A percentile compares a stretch with the other conserved stretches of the same genome.
Evolutionary conservation across 371 early-diverging fungal species (phyloP).

Genomic region (Saksenaea vasiformis): DNA sequence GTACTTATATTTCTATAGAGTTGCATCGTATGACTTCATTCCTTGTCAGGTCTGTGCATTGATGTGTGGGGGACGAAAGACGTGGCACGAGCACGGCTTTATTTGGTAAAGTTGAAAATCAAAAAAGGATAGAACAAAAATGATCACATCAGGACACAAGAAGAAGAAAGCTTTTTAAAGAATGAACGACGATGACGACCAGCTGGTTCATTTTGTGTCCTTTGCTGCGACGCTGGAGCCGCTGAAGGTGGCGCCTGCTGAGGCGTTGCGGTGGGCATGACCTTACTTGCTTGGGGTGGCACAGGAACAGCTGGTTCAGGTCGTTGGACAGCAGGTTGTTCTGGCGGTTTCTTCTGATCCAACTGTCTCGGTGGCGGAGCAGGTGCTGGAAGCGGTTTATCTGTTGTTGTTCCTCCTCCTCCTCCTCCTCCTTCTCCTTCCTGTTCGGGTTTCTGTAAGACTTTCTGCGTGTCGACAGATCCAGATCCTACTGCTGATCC

Average conservation of each 20-base stretch:
- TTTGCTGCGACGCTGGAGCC: neutral
- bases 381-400: neutral
- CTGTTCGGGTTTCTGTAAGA: too few relatives aligned
- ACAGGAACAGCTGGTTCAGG: neutral
- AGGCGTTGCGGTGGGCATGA: neutral
- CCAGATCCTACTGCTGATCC: too few relatives aligned
- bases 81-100: neutral
- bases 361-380: neutral
- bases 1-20: neutral
- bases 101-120: neutral
- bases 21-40: neutral
- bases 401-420: too few relatives aligned
- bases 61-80: neutral
- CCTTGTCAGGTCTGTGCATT: neutral
- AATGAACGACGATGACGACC: neutral
- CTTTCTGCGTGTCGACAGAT: too few relatives aligned
- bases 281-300: neutral
- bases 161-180: neutral
- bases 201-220: neutral
- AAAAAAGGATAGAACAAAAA: neutral
- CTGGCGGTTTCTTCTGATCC: neutral
- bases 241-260: neutral
- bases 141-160: neutral
- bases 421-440: too few relatives aligned
- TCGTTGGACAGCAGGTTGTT: neutral